Conservation (phyloP, 1,139 yeast genomes). For the Pichia sp. region DNA sequence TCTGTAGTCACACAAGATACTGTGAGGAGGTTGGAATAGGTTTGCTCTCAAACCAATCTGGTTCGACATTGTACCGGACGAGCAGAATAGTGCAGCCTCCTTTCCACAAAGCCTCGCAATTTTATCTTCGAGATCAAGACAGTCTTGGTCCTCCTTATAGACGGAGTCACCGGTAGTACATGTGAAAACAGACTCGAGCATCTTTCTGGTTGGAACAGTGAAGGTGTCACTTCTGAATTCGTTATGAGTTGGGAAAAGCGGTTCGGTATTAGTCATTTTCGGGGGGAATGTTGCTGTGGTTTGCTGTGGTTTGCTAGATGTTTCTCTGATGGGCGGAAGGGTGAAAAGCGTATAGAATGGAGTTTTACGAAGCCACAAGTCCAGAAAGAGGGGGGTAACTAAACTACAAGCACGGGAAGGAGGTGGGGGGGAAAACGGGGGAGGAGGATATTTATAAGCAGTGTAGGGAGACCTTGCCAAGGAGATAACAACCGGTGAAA, state of each 20-base stretch:
- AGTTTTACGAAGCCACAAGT: no score
- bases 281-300: background rate
- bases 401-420: background rate
- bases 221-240: conserved; percentile 81
- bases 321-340: background rate
- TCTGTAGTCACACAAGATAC: conserved; percentile 77
- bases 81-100: conserved; percentile 79
- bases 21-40: conserved; percentile 79
- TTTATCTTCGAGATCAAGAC: conserved; percentile 58
- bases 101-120: conserved; percentile 74
- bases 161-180: conserved; percentile 85
- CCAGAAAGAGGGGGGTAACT: background rate
- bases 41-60: conserved; percentile 82
- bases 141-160: conserved; percentile 74
- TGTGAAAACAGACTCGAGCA: conserved; percentile 58
- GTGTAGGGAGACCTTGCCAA: background rate
- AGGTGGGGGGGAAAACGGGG: background rate
- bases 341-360: background rate
- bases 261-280: conserved; percentile 2
- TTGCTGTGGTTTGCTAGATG: background rate
- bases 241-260: conserved; percentile 25
- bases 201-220: conserved; percentile 80
- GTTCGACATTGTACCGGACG: conserved; percentile 87
- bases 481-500: background rate
- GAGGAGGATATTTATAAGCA: background rate